A percentile compares a stretch with the other conserved stretches of the same genome.
Evolutionary conservation across 1,284 basidiomycete species (phyloP).

Genomic region (Blastosporella zonata): DNA sequence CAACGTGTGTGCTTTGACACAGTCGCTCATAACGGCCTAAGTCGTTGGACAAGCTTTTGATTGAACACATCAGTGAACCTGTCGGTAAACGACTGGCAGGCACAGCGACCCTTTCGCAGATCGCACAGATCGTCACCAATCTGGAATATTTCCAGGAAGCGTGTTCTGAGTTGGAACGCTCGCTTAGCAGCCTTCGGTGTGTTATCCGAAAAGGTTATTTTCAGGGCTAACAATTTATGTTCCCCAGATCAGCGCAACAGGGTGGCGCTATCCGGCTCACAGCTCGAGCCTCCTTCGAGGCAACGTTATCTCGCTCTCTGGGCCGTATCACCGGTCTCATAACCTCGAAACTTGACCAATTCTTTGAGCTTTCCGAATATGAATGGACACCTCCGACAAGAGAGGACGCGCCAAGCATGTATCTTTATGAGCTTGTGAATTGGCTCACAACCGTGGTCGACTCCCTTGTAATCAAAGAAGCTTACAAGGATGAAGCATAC

Average conservation of each 20-base stretch:
- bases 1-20: background rate
- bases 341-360: conserved; percentile 92
- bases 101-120: conserved; percentile 86
- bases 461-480: conserved; percentile 81
- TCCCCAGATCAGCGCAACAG: conserved; percentile 69
- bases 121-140: conserved; percentile 93
- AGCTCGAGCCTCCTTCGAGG: conserved; percentile 66
- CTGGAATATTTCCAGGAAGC: conserved; percentile 90
- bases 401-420: conserved; percentile 82
- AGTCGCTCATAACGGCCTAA: conserved; percentile 29
- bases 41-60: conserved; percentile 87
- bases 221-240: conserved; percentile 15
- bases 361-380: conserved; percentile 93
- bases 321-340: conserved; percentile 83
- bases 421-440: conserved; percentile 92
- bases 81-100: conserved; percentile 71
- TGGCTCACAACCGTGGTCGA: conserved; percentile 98
- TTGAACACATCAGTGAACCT: conserved; percentile 76
- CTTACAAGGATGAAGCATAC: conserved; percentile 88
- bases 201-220: conserved; percentile 7
- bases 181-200: conserved; percentile 79
- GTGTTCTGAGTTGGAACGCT: conserved; percentile 84
- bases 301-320: conserved; percentile 70
- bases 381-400: conserved; percentile 79
- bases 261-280: conserved; percentile 78